These are phyloP conservation scores for Fusarium continuum DNA, from an alignment of 2,329 filamentous ascomycete genomes.

Conservation along the genomic window DNA sequence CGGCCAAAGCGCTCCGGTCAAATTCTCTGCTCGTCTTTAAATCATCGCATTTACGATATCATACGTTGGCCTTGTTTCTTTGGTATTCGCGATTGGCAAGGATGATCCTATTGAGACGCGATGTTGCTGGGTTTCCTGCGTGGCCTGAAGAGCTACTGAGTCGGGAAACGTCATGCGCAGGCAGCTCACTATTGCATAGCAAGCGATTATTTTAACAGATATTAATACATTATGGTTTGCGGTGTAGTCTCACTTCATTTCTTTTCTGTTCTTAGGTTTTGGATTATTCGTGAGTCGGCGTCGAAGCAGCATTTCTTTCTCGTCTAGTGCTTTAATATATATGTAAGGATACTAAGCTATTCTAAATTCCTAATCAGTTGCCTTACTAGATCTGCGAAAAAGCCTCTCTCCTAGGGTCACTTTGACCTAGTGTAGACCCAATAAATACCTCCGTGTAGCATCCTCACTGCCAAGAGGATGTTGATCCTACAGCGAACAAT, in stretches of 20 bases:
- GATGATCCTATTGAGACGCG: background rate
- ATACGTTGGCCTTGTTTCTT: background rate
- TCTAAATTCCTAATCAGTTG: too few species aligned
- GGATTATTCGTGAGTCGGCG: too few species aligned
- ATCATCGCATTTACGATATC: slow-evolving; percentile 12
- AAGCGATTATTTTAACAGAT: slow-evolving; percentile 23
- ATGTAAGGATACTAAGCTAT: too few species aligned
- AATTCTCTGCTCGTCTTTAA: slow-evolving; percentile 27
- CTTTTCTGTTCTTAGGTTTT: too few species aligned
- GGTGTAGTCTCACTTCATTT: background rate
- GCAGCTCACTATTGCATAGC: slow-evolving; percentile 26
- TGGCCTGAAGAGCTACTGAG: background rate
- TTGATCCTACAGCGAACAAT: background rate
- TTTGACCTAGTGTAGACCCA: too few species aligned
- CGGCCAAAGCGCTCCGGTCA: slow-evolving; percentile 5
- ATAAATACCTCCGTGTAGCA: too few species aligned
- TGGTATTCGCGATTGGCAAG: background rate
- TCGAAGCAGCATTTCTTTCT: too few species aligned
- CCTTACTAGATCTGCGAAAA: too few species aligned
- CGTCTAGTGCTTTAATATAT: too few species aligned
- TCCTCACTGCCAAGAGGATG: too few species aligned
- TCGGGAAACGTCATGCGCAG: slow-evolving; percentile 1
- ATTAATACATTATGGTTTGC: slow-evolving; percentile 10
- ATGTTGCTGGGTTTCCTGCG: slow-evolving; percentile 2
- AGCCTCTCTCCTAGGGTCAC: too few species aligned